Evolutionary conservation across 495 filamentous ascomycete genomes (phyloP), one percentile per base, ranked within the genome.

Genomic region (Xylaria grammica): DNA sequence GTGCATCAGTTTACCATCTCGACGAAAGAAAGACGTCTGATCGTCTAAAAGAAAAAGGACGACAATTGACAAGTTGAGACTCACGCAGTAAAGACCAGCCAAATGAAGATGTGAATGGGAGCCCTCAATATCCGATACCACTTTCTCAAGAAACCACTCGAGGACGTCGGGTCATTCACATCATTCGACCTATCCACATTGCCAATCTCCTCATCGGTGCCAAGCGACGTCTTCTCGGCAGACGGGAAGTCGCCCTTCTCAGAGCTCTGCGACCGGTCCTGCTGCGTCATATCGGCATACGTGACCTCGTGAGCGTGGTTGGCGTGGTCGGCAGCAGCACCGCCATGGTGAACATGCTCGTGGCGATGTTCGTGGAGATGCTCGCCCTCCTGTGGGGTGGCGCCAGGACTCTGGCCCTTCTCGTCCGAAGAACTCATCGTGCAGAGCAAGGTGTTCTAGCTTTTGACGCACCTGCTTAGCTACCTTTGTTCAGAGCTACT

Each of bases 331-430:
- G 71, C 70, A 6, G 73, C 65, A 11, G 70, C 73, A 51, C 65
- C 69, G 4, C 63, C 62, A 62, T 87, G 84, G 65, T 86, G 84
- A 7, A 82, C 70, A 69, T 88, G 85, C 6, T 53, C 63, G 65
- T 86, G 83, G 30, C 76, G 79, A 67, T 86, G 85, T 67, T 87
- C 78, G 24, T 76, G 24, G 74, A 55, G 32, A 74, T 70, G 36
- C 81, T 70, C 62, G 24, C 51, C 65, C 34, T 62, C 65, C 42
- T 66, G 64, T 7, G 26, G n/a, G 9, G 64, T 65, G 29, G 62
- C 56, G 55, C 64, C 66, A 13, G 1, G 27, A 62, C 46, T 24
- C 30, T 60, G 66, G 60, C 65, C 65, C 11, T 66, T 69, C 29
- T 57, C 42, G 55, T 67, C 69, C 19, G 67, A 59, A 15, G 66